Evolutionary conservation across 306 rosid genomes (phyloP), one percentile per base, ranked within the genome.

Genomic region (Gleditsia sinensis): DNA sequence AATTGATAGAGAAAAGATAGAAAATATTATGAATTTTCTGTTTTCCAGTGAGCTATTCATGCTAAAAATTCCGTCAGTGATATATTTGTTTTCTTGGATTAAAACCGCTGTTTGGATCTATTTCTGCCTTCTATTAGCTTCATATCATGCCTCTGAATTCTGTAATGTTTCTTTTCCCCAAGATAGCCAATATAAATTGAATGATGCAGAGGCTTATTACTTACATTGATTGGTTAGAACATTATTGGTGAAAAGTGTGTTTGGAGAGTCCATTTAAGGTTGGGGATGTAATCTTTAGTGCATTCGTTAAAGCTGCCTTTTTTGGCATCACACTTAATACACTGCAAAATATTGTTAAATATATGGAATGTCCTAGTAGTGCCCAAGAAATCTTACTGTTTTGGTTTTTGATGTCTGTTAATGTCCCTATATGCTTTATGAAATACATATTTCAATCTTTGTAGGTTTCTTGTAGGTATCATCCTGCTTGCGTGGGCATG

Each of bases 401-500:
- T 49, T 45, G 33, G 40, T 34, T 77, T 75, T 60, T 46, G 19
- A 37, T 55, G 32, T 19, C 36, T 71, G 36, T 48, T 42, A 60
- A 9, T 58, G 16, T 48, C 13, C 50, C 45, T 43, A 11, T 72
- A 65, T 45, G 40, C 68, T 79, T 57, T 72, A 55, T 62, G 67
- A 33, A 53, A 60, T 68, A 66, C 70, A 39, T 57, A 32, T 63
- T 66, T 69, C 78, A 78, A 78, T 71, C 23, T 68, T 75, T 61
- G 45, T 80, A 27, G 57, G 71, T 60, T 75, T 71, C 53, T 74
- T 81, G 57, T 71, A 94, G 98, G 98, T 94, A 89, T 72, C 98
- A 94, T 88, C 98, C 97, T 56, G 96, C 97, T 53, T 94, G 98
- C 24, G 94, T 94, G 82, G 91, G 84, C 75, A 91, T 91, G 91